Base-by-base conservation (phyloP, 1,284 basidiomycete genomes). In the Agaricales sp. region DNA sequence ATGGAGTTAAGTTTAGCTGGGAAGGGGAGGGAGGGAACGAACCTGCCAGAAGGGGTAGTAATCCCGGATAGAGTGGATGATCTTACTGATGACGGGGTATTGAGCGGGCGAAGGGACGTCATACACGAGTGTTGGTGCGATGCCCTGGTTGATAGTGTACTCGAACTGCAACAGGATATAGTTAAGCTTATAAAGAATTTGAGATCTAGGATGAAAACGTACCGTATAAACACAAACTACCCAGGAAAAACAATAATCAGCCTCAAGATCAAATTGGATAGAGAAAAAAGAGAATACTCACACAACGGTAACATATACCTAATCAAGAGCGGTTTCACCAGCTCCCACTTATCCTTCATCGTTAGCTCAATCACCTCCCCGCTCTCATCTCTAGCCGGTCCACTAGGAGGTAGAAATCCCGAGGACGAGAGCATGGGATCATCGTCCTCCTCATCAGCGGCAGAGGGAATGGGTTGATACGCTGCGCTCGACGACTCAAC, bases 31-130 rank as follows among this genome's bases (percentile, higher is more conserved):
- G 23, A 25, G 46, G 35, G 18, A 38, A 55, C 77, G 43, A 52
- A 82, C 86, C 82, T 89, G 87, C 88, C 91, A 92, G 38, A 95
- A 76, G 3, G 94, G 93, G 64, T 98, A 98, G 63, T 95, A 99
- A 61, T 99, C 95, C 25, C 90, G 74, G 24, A 95, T 75, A 1
- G 81, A 84, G 57, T 88, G 81, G 55, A 98, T 91, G 51, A 97
- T 73, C 58, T 75, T 78, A 59, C 81, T 74, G 47, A 91, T 64
- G 43, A 93, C 58, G 58, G 84, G 71, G 60, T 82, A 68, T 37
- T 68, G 59, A 35, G 77, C 67, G 1, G 71, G 61, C 0, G 73
- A 66, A 0, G 95, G 95, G 11, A 96, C 75, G 1, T 91, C 86
- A 61, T 96, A 99, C 13, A 98, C 65, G 11, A 99, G 72, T 0